Evolutionary conservation across 371 early-diverging fungal species (phyloP).

Genomic region (Phascolomyces articulosus): DNA sequence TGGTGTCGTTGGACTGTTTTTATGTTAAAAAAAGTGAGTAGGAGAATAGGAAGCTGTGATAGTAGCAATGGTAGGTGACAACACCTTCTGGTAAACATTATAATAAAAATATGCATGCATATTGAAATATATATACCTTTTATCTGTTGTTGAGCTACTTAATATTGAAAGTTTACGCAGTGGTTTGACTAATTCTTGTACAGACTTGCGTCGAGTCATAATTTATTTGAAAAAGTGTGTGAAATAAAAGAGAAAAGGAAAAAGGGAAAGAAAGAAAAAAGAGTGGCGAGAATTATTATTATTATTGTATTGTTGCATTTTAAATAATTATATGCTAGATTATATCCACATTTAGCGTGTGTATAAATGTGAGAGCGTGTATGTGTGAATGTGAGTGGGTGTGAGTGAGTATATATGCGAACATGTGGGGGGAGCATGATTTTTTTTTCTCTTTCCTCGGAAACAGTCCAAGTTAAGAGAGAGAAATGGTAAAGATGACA

Average conservation of each 20-base stretch:
- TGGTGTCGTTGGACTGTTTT: conserved; percentile 2
- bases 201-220: conserved; percentile 41
- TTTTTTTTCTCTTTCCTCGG: background rate
- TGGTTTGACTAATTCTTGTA: conserved; percentile 40
- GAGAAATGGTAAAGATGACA: background rate
- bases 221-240: conserved; percentile 6
- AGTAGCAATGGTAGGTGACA: too few species aligned
- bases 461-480: background rate
- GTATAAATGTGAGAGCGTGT: background rate
- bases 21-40: background rate
- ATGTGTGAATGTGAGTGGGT: background rate
- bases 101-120: too few species aligned
- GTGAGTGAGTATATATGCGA: background rate
- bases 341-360: conserved; percentile 1
- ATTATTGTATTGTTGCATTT: background rate
- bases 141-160: background rate
- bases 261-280: conserved; percentile 15
- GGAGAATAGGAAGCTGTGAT: too few species aligned
- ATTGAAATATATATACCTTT: too few species aligned
- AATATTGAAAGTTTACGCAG: conserved; percentile 34
- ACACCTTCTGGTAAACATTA: too few species aligned
- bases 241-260: conserved; percentile 14
- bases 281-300: conserved; percentile 9
- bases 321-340: background rate
- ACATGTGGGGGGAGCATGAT: background rate